Base-by-base conservation (phyloP, 352 stramenopile genomes). In the Pythium folliculosum region DNA sequence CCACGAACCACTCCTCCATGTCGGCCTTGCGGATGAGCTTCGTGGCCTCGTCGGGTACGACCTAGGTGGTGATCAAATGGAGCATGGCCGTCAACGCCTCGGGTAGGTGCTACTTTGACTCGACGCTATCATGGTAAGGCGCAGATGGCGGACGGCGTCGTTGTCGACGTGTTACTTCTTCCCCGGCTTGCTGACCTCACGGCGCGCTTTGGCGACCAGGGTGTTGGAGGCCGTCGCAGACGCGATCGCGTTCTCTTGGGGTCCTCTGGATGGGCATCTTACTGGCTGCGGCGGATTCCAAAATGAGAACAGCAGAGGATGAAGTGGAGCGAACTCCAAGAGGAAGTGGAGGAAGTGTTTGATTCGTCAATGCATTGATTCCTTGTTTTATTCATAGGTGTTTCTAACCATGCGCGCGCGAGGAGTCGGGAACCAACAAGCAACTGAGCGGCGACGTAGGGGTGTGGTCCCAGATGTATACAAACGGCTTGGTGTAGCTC, bases 231-330 rank as follows among this genome's bases (percentile, higher is more conserved):
- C 1, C 27, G 4, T 23, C 10, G 21, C 38, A 0, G 55, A 40
- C 2, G n/a, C 50, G 37, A 40, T 51, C 40, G 43, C 27, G 27
- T 32, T 32, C 27, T 32, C 5, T 2, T 32, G 27, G 37, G 5
- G 23, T 63, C 14, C 40, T 40, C 40, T 63, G 23, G 44, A 44
- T 53, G 12, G 54, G 21, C 56, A 53, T 63, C 43, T 21, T 59
- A 1, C n/a, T n/a, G n/a, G 40, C 27, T 38, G 25, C 27, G 56
- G 44, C 56, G 32, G 23, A 32, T 32, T 52, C 40, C 8, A 43
- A 9, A 63, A 53, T 63, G 56, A 56, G 27, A 32, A 32, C 27
- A 32, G 5, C 27, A 32, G 27, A 32, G 27, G 5, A 5, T 32
- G 27, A 2, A 5, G 5, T 5, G 19, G 5, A 23, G 19, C 19